Percentiles rank a stretch among this genome's conserved stretches.
These are phyloP conservation scores for Psilocybe sp. DNA, from an alignment of 768 basidiomycete genomes.

Conservation along the genomic window DNA sequence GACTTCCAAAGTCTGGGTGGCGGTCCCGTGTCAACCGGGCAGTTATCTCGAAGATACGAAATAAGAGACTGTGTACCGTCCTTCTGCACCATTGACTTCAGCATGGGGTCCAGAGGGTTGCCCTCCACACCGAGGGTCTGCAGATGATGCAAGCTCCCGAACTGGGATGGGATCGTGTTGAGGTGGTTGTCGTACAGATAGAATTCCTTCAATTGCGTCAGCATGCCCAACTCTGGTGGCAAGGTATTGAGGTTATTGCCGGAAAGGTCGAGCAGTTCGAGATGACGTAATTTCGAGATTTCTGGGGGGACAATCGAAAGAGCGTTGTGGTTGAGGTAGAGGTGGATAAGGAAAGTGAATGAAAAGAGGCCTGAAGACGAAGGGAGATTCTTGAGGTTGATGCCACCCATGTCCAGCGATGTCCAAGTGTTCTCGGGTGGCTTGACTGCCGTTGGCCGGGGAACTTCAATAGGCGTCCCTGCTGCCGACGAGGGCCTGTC, in stretches of 20 bases:
- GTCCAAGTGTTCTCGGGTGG: slow-evolving; percentile 82
- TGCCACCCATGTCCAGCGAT: slow-evolving; percentile 94
- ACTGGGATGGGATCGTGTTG: slow-evolving; percentile 78
- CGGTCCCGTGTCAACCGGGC: slow-evolving; percentile 76
- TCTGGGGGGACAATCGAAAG: slow-evolving; percentile 76
- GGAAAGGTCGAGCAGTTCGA: slow-evolving; percentile 89
- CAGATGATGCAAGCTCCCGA: slow-evolving; percentile 89
- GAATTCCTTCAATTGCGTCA: slow-evolving; percentile 86
- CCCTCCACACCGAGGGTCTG: slow-evolving; percentile 95
- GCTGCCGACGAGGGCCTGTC: slow-evolving; percentile 77
- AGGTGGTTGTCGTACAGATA: slow-evolving; percentile 95
- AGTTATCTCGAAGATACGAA: slow-evolving; percentile 89
- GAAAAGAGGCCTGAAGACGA: slow-evolving; percentile 70
- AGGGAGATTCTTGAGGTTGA: slow-evolving; percentile 89
- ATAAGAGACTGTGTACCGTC: slow-evolving; percentile 92
- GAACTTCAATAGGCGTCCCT: slow-evolving; percentile 66
- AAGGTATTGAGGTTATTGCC: slow-evolving; percentile 78
- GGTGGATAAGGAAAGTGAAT: slow-evolving; percentile 90
- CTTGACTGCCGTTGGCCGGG: slow-evolving; percentile 59
- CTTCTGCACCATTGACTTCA: slow-evolving; percentile 85
- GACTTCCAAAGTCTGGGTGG: slow-evolving; percentile 78
- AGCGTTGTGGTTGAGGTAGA: slow-evolving; percentile 96
- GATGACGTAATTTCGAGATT: slow-evolving; percentile 79
- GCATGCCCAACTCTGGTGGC: slow-evolving; percentile 87
- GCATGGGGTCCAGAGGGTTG: slow-evolving; percentile 81